Base-by-base conservation (phyloP, 2,329 filamentous ascomycete species). In the Lizonia empirigonia region DNA sequence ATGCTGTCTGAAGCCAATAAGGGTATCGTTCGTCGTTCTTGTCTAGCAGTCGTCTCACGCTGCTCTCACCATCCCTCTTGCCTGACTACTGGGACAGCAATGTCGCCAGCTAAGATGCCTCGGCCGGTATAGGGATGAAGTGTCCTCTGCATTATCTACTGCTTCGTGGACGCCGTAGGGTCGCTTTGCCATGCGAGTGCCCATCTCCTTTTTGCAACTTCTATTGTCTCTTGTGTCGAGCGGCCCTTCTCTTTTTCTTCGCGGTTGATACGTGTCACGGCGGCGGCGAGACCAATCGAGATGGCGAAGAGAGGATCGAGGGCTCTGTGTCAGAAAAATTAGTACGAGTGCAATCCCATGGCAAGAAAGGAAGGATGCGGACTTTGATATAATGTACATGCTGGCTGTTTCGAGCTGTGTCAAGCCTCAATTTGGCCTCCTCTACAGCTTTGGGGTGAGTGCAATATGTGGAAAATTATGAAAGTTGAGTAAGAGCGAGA, bases 261-360 rank as follows among this genome's bases (percentile, higher is more conserved):
- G 13, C 78, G 72, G 37, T 74, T 65, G 35, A 74, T 73, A 19
- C 72, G 67, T 39, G 70, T 71, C 4, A 58, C 63, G 12, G 77
- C 77, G 7, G 78, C 78, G 0, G 72, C 68, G 42, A 75, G 56
- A 40, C 78, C 78, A 46, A 80, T 76, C n/a, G 70, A 70, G 42
- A 79, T 59, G 24, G 78, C 78, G 64, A 80, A 81, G 45, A 80
- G 48, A 29, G 78, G 78, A 50, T 81, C 78, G 44, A 80, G 71
- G 37, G 68, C 61, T 64, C 77, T 80, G 40, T 23, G 26, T 19
- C 4, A 15, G 7, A 8, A 18, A 24, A 20, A 7, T 45, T 37
- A 41, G 55, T 39, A 41, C 15, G 13, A 16, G 2, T 10, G 9
- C 7, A 19, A 13, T 18, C 10, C 8, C n/a, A n/a, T n/a, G n/a